Base-by-base conservation (phyloP, 495 filamentous ascomycete species). In the Daldinia grandis region DNA sequence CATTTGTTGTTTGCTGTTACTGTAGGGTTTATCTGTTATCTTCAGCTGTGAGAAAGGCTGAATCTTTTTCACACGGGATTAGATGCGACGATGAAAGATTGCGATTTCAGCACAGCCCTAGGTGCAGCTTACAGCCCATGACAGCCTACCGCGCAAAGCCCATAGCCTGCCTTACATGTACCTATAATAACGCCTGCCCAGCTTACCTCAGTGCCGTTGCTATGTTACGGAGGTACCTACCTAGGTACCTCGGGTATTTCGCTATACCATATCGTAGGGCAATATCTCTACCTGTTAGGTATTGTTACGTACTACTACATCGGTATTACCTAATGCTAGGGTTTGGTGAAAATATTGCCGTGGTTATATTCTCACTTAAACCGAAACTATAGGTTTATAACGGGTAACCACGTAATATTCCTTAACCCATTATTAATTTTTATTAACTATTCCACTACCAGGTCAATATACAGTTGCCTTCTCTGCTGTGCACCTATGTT, bases 51-150 rank as follows among this genome's bases (percentile, higher is more conserved):
- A 44, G 44, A 49, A 66, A 72, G 69, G 61, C 60, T 64, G 66
- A 57, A 63, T 64, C 49, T 64, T 68, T 68, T 68, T 64, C n/a
- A 35, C n/a, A 31, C 27, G 31, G 17, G 14, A 42, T 64, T 38
- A 68, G 60, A 67, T 72, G 64, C 69, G 69, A 70, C 58, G 37
- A 71, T 42, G 57, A 68, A 68, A 59, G 60, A 64, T 64, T 68
- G 69, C 68, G 68, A 71, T 66, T 30, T 53, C 58, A 66, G 62
- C 68, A 65, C 63, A 71, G 68, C 68, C 62, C 62, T 66, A 63
- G 62, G 58, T 58, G 49, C 68, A 71, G 58, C 24, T 24, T 65
- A 28, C 47, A 51, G 47, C 40, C n/a, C 49, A 61, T 27, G 49
- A 61, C 37, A 61, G 37, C 47, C 51, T 53, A 42, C 62, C 6